Base-by-base conservation (phyloP, 1,139 yeast species). In the Suzukiozyma palmioleophila region DNA sequence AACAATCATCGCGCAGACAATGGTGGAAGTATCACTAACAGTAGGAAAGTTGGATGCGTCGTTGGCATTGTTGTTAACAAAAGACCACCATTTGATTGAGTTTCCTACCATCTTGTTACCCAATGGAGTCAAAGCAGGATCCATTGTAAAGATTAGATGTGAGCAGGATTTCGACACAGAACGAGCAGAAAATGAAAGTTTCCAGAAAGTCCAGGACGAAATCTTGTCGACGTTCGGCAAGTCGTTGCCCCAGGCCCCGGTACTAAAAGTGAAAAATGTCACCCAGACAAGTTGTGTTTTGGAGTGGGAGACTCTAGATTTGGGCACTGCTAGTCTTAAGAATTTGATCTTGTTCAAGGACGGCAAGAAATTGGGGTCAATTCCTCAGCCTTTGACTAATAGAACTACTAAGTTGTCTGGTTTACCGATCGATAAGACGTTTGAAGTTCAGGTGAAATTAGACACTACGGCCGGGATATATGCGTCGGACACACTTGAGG, bases 1-100 rank as follows among this genome's bases (percentile, higher is more conserved):
- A 22, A 27, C 9, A 22, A 15, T 21, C 37, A 26, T 16, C 15
- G 22, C 25, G 18, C n/a, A 3, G 18, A 42, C 15, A n/a, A 83
- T 84, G 89, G 92, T 84, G 37, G 88, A 84, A 62, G 97, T 90
- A 10, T 84, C 95, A 34, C 74, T 92, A 38, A 90, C 97, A 1
- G 97, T 92, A 13, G 98, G 98, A 35, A 90, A 90, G 65, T 73
- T 92, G 39, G 98, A 92, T 60, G 96, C 97, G 16, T 89, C 97
- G 1, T 72, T 92, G 60, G 97, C 98, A 25, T 71, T 92, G 38
- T 70, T 92, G 36, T 76, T 95, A 36, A 90, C 99, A 21, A 79
- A 84, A 44, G 97, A 90, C 60, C 97, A 90, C 59, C 97, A 90
- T 60, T 73, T 92, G 46, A 90, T 92, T 51, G 98, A 94, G 57